Base-by-base conservation (phyloP, 441 rosid genomes). In the Geranium incanum region DNA sequence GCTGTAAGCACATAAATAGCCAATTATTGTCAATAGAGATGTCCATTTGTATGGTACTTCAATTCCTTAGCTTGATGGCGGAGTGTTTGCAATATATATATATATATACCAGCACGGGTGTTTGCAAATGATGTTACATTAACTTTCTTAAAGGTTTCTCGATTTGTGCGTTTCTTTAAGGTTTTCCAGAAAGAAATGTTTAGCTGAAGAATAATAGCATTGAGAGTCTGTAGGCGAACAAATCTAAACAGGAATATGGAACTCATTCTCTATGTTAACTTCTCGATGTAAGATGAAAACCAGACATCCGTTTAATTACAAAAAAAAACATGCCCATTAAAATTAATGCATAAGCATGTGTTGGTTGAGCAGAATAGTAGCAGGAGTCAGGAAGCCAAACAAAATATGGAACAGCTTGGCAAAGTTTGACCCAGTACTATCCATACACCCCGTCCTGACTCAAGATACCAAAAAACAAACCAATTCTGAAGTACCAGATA, bases 391-490 rank as follows among this genome's bases (percentile, higher is more conserved):
- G 63, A 18, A 16, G 36, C 62, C 52, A 36, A 62, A 43, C 37
- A 69, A 8, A 43, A 15, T 23, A 68, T 5, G 50, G 33, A 48
- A 67, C 28, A 39, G 69, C n/a, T 74, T 45, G 18, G n/a, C 52
- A 69, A 6, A 36, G 65, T 69, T 33, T 16, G 69, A 37, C 37
- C 11, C 64, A 28, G 13, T 11, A 39, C 59, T 13, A 72, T 66
- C 52, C 38, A 37, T 36, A 39, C 38, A 36, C 68, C 41, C 39
- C 28, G 21, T 50, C 52, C 39, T 66, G 70, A 65, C 67, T 64
- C 13, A 37, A 28, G 33, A 67, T 41, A 52, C 38, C 50, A 57
- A 52, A 57, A 52, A 66, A 67, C 50, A 67, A 72, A 15, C 43
- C n/a, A 68, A 72, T 4, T 64, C 15, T 9, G 70, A 70, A 23